Percentiles rank a stretch among this genome's conserved stretches.
Conservation (phyloP, 2,329 filamentous ascomycete species). For the Bipolaris cookei region DNA sequence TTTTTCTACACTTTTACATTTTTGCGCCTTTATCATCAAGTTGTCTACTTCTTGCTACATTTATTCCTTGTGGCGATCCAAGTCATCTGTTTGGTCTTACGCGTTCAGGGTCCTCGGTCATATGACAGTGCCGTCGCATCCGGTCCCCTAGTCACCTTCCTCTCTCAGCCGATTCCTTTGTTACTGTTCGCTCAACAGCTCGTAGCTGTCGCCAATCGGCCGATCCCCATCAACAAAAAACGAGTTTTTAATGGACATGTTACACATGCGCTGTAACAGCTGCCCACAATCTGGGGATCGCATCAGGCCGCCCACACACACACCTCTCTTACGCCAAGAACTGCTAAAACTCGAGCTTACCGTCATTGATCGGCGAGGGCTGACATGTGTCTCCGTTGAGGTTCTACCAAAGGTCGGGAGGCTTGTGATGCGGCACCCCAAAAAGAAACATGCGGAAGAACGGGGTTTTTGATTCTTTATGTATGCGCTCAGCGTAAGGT, state of each 20-base stretch:
- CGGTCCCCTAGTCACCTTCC: constrained; percentile 3
- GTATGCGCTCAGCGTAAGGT: no score
- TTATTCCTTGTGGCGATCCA: background rate
- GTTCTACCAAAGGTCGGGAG: background rate
- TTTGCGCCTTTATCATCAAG: background rate
- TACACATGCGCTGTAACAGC: background rate
- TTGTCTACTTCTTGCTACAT: background rate
- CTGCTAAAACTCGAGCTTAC: background rate
- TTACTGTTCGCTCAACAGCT: no score
- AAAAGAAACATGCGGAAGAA: no score
- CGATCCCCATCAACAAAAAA: background rate
- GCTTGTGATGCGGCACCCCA: no score
- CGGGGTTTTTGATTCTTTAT: no score
- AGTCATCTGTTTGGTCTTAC: background rate
- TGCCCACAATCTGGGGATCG: background rate
- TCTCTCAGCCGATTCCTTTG: background rate
- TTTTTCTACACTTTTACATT: background rate
- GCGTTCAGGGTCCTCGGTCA: background rate
- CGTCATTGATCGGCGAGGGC: background rate
- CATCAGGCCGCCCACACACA: background rate
- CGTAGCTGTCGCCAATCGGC: background rate
- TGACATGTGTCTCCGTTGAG: background rate
- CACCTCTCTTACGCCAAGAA: background rate
- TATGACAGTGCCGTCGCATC: background rate
- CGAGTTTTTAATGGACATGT: background rate